Percentiles rank a stretch among this genome's conserved stretches.
phyloP scores from a whole-genome alignment of 768 basidiomycete genomes.

The Hysterangium stoloniferum region DNA sequence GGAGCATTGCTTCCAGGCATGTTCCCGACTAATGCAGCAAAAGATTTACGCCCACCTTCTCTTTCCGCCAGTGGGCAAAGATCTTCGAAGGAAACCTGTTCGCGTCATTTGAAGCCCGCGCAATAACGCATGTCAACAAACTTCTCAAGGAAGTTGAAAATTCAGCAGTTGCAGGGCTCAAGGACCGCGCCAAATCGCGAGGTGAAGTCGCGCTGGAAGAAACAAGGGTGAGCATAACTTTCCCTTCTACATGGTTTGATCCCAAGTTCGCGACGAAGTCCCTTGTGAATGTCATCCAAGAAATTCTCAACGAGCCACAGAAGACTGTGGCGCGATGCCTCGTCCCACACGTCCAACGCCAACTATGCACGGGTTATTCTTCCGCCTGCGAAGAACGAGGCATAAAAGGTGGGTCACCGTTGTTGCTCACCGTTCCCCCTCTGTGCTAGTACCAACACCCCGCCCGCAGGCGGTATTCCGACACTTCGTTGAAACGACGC shows the following conservation, averaged over 20 bases:
- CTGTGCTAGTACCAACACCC: no score
- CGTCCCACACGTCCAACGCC: conserved; percentile 46
- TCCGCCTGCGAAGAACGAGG: conserved; percentile 48
- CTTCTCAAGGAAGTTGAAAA: conserved; percentile 46
- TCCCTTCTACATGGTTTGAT: background rate
- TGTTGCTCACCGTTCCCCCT: background rate
- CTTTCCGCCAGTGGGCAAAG: conserved; percentile 36
- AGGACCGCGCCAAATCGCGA: conserved; percentile 44
- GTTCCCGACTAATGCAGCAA: background rate
- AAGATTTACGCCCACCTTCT: background rate
- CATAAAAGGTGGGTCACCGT: background rate
- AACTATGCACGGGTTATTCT: conserved; percentile 45
- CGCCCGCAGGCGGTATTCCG: conserved; percentile 45
- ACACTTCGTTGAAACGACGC: conserved; percentile 33
- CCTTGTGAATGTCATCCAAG: conserved; percentile 39
- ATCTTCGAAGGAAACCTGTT: conserved; percentile 57
- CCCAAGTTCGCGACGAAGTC: conserved; percentile 34
- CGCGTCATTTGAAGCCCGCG: conserved; percentile 35
- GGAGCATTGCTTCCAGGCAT: conserved; percentile 38
- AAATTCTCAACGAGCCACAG: conserved; percentile 44
- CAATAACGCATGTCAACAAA: conserved; percentile 30
- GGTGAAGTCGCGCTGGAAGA: conserved; percentile 45
- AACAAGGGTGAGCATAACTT: conserved; percentile 24
- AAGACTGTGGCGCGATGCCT: conserved; percentile 53
- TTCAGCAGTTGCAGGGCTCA: conserved; percentile 42